Conservation (phyloP, 176 grass and related monocot species). For the Aegilops bicornis region DNA sequence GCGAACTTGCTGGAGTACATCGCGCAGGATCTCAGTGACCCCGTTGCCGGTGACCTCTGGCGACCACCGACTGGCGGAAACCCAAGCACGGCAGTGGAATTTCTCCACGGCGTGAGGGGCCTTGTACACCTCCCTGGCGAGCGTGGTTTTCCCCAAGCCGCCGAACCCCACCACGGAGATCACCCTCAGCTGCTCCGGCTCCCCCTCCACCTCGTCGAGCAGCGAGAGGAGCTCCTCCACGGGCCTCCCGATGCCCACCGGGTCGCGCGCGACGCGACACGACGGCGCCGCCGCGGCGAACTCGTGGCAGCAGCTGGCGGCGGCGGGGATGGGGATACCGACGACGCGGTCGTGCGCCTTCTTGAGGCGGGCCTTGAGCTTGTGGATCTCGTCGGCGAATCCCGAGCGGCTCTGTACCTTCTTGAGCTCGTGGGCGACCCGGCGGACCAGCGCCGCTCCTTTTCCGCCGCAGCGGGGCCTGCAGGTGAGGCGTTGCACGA, state of each 20-base stretch:
- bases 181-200: conserved; percentile 16
- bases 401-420: conserved; percentile 17
- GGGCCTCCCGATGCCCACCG: background rate
- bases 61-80: background rate
- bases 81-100: conserved; percentile 27
- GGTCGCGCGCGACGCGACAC: background rate
- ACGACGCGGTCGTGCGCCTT: conserved; percentile 14
- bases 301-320: background rate
- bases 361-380: conserved; percentile 28
- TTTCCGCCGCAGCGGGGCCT: background rate
- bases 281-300: background rate
- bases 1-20: conserved; percentile 9
- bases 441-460: background rate
- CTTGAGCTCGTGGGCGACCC: conserved; percentile 18
- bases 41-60: background rate
- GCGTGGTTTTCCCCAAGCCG: conserved; percentile 39
- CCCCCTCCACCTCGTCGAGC: conserved; percentile 31
- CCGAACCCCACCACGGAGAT: conserved; percentile 44
- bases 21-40: background rate
- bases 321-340: background rate
- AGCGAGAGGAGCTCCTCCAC: conserved; percentile 1
- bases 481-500: conserved; percentile 30
- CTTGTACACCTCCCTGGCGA: conserved; percentile 18
- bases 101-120: background rate
- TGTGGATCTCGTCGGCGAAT: conserved; percentile 20